These are phyloP conservation scores for Sclerotinia sclerotiorum DNA, from an alignment of 2,329 filamentous ascomycete genomes.

Conservation along the genomic window DNA sequence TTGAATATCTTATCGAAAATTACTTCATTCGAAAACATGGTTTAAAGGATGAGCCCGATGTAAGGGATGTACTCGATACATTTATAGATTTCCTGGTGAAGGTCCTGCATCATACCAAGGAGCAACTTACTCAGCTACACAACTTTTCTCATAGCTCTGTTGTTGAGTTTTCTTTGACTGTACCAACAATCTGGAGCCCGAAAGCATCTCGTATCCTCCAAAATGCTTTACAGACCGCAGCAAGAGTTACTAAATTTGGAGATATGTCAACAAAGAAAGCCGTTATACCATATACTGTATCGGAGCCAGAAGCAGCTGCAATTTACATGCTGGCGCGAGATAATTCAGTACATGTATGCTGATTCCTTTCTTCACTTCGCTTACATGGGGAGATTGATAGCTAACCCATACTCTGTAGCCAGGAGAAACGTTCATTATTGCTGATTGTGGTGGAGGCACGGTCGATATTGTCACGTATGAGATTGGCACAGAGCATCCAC, in stretches of 20 bases:
- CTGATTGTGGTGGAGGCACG: slow-evolving; percentile 37
- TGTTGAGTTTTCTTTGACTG: slow-evolving; percentile 26
- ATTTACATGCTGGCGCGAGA: slow-evolving; percentile 30
- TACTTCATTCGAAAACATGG: slow-evolving; percentile 15
- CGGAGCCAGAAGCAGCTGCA: slow-evolving; percentile 39
- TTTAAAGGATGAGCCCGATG: not conserved
- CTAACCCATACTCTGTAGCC: slow-evolving; percentile 20
- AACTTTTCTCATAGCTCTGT: not conserved
- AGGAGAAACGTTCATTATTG: slow-evolving; percentile 32
- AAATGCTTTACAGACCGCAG: slow-evolving; percentile 15
- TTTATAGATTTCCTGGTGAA: slow-evolving; percentile 13
- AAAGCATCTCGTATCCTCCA: slow-evolving; percentile 26
- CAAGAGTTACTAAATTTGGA: slow-evolving; percentile 16
- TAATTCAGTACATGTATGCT: slow-evolving; percentile 12
- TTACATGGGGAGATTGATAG: not conserved
- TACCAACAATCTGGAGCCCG: slow-evolving; percentile 26
- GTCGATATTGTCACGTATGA: slow-evolving; percentile 35
- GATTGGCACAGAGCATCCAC: slow-evolving; percentile 30
- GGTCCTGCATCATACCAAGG: slow-evolving; percentile 6
- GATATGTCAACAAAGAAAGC: slow-evolving; percentile 9
- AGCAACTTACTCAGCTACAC: not conserved
- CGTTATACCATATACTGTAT: slow-evolving; percentile 31
- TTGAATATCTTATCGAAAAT: not conserved
- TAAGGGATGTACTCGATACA: not conserved
- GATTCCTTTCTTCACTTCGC: not conserved